Evolutionary conservation across 75 land plant genomes (phyloP), one percentile per base, ranked within the genome.

Genomic region (Gnetum montanum): DNA sequence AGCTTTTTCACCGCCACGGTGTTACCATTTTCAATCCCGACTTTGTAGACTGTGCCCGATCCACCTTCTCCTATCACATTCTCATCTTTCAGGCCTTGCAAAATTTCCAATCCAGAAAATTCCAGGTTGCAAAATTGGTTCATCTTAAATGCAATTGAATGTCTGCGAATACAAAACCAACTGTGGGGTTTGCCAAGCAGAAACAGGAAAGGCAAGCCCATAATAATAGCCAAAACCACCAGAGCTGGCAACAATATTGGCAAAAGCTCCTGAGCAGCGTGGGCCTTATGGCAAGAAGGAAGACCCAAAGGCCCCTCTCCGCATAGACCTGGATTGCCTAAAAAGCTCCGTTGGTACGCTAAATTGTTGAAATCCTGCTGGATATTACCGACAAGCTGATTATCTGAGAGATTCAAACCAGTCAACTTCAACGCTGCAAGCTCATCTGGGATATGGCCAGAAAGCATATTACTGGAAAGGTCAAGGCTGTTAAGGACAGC

Each of bases 11-110:
- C 89, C 35, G 89, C 86, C 8, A 84, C 78, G 20, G 52, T 2
- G 16, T 41, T 15, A 41, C 16, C 43, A 41, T 41, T 41, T 41
- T 1, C 43, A 4, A 41, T 15, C 31, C 10, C 12, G n/a, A 73
- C 48, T 47, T 65, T 56, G 77, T 85, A 85, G 33, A 89, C 95
- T 36, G 70, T 72, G 11, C 96, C 96, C 11, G 86, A 41, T 8
- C 79, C 88, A 2, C 96, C 92, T 33, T 63, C 58, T 15, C 96
- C 92, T 34, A 90, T 83, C 12, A 86, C 47, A 55, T 83, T 77
- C 12, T 66, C 71, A 25, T 82, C 79, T 5, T 53, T 64, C 70
- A 82, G 25, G 11, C 68, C 63, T 4, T 63, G 33, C 40, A 79
- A 13, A 31, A 79, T 71, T 55, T 67, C 49, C 23, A 46, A 26